Evolutionary conservation across 495 filamentous ascomycete genomes (phyloP), one percentile per base, ranked within the genome.

Genomic region (Aspergillus nidulans): DNA sequence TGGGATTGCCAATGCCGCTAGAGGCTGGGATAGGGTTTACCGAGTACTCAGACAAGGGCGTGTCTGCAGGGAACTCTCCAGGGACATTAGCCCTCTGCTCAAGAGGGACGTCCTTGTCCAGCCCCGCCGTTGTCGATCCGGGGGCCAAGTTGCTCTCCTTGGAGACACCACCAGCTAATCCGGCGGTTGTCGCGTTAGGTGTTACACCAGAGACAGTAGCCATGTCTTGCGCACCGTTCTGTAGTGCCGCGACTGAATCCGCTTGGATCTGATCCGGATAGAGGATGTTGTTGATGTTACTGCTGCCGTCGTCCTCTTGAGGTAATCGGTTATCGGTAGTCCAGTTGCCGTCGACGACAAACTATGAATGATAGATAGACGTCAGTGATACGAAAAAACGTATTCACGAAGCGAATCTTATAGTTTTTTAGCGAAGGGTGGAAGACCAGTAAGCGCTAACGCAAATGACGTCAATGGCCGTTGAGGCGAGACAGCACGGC

Each of bases 281-380:
- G 26, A 98, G 78, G 48, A 97, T 78, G 82, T 96, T 97, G 77
- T 97, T 97, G 52, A 88, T 76, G 78, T 91, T 94, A 56, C 85
- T 82, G 47, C 80, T 71, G 42, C 77, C 78, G 77, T 96, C 94
- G 56, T 77, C 79, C 72, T 95, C 90, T 70, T 88, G 82, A 24
- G 88, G 88, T 20, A 83, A 85, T 47, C 83, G 80, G 61, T 83
- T 84, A 66, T 96, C 88, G 58, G 84, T 88, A 20, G 80, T 83
- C 94, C 94, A 98, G 55, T 75, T 80, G 40, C 83, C 85, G 81
- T 98, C 91, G 42, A 95, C 92, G 59, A 97, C 88, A 72, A 95
- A 97, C 90, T 96, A 66, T 56, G 34, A 47, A 20, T 38, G 24
- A 45, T 34, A 49, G 42, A 44, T 42, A 54, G 21, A 26, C 25